Percentiles rank a stretch among this genome's conserved stretches.
Conservation (phyloP, 192 early-diverging fungal genomes). For the Backusella sp. region DNA sequence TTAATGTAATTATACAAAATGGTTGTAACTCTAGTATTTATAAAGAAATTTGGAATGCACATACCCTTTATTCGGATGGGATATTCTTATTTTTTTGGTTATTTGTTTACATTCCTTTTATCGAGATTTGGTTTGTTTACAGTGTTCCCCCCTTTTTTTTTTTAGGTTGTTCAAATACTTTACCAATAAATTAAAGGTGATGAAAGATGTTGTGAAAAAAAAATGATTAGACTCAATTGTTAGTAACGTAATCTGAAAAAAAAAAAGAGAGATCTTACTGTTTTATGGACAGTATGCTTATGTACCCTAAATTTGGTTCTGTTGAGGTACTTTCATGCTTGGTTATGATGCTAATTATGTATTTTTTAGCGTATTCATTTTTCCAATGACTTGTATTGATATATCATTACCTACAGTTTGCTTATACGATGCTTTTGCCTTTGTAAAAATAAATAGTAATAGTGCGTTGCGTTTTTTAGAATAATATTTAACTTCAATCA, state of each 20-base stretch:
- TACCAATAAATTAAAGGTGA: neutral
- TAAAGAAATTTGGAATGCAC: neutral
- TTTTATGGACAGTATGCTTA: neutral
- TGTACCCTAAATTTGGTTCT: neutral
- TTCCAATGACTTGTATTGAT: neutral
- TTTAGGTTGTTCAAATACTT: neutral
- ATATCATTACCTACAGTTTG: neutral
- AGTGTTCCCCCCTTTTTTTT: neutral
- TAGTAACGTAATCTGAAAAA: neutral
- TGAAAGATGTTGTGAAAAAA: neutral
- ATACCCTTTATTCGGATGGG: neutral
- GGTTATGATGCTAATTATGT: neutral
- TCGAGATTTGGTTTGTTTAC: neutral
- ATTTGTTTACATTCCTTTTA: conserved; percentile 2
- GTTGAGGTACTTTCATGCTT: neutral
- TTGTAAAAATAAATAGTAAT: neutral
- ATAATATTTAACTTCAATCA: neutral
- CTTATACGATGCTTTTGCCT: neutral
- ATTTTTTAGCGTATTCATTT: neutral
- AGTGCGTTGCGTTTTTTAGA: neutral
- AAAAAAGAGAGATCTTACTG: neutral
- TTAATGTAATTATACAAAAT: neutral
- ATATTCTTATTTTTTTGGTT: neutral
- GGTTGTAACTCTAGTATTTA: neutral
- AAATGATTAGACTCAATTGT: neutral